A percentile compares a stretch with the other conserved stretches of the same genome.
phyloP scores from a whole-genome alignment of 441 rosid genomes.

The Populus tomentosa region DNA sequence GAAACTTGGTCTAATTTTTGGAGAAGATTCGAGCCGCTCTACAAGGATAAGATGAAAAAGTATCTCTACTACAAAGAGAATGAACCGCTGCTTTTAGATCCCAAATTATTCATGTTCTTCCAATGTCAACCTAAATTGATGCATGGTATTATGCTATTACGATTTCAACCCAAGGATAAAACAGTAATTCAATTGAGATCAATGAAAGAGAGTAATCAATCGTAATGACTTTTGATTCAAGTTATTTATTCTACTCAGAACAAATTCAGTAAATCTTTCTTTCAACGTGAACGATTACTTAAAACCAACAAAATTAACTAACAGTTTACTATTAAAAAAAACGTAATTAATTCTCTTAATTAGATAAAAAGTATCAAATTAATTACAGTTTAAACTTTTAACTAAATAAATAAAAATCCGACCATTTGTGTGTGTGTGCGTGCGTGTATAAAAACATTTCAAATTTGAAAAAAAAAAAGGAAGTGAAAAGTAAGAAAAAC shows the following conservation, averaged over 20 bases:
- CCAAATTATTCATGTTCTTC: neutral
- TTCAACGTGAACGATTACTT: neutral
- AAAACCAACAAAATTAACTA: too few relatives aligned
- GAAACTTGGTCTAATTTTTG: neutral
- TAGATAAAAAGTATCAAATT: neutral
- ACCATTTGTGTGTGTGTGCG: neutral
- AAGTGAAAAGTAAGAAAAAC: conserved; percentile 22
- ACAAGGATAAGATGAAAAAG: neutral
- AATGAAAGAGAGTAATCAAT: neutral
- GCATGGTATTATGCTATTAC: neutral
- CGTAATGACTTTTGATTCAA: neutral
- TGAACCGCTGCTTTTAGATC: neutral
- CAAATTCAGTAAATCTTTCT: neutral
- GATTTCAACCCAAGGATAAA: neutral
- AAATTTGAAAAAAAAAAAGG: too few relatives aligned
- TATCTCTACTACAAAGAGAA: neutral
- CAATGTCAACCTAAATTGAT: neutral
- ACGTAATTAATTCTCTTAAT: neutral
- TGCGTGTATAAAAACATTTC: neutral
- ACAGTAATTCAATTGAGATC: neutral
- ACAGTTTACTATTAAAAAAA: neutral
- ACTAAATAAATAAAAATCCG: neutral
- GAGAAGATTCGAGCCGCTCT: neutral
- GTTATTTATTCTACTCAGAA: neutral
- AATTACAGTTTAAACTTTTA: neutral